Evolutionary conservation across 108 stramenopile genomes (phyloP), one percentile per base, ranked within the genome.

Genomic region (Nitzschia inconspicua): DNA sequence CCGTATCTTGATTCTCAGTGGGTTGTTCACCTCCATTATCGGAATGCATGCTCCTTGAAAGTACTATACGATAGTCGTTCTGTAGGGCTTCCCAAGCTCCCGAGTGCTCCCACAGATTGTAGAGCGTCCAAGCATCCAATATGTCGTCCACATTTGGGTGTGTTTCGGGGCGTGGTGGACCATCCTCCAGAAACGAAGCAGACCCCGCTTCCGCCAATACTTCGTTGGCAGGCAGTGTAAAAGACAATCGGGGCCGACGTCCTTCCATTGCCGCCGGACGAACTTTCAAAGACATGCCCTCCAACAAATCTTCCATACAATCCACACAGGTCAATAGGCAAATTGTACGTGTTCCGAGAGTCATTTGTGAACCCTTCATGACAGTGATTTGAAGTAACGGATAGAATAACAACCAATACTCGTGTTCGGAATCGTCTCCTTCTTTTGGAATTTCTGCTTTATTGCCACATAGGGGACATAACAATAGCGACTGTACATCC

Each of bases 51-150:
- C 66, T 68, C 37, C 63, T 43, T 6, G 69, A 66, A 1, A 80
- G 65, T 8, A 72, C 74, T 20, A 65, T 49, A 30, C 74, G 55
- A 50, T 80, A 80, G 34, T 80, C 73, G 51, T 84, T 78, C 42
- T 77, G 79, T 24, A 84, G 47, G 6, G 76, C 77, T 50, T 84
- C 79, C 76, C 79, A 84, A 18, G 83, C 79, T 29, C 83, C 83
- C 13, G 70, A 68, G 42, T 78, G 70, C 44, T 84, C 79, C 83
- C 83, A 84, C 9, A 78, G 25, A 68, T 68, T 67, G 57, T 84
- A 84, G 30, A 84, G 60, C 4, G 79, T 75, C 76, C 79, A 80
- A 8, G 79, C 83, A 62, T 78, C 73, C 28, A 84, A 42, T 29
- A 78, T 40, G 46, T 77, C 74, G 42, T 84, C 70, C 5, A 70